A percentile compares a stretch with the other conserved stretches of the same genome.
Evolutionary conservation across 495 filamentous ascomycete species (phyloP).

Genomic region (Penicillium samsonianum): DNA sequence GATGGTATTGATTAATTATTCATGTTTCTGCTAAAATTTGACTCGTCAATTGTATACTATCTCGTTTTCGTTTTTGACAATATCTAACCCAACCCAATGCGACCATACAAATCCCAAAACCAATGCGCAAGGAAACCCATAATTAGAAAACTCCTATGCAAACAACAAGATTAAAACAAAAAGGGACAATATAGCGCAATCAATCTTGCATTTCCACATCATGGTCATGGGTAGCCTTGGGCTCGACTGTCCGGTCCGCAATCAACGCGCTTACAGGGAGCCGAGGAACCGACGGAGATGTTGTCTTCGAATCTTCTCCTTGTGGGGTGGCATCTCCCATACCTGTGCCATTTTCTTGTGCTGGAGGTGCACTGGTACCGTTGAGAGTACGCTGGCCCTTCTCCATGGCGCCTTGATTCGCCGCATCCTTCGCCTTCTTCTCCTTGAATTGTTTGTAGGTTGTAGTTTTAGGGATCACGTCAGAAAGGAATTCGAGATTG

Average conservation of each 20-base stretch:
- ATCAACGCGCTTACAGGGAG: slow-evolving; percentile 43
- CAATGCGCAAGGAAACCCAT: slow-evolving; percentile 16
- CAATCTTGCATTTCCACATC: slow-evolving; percentile 61
- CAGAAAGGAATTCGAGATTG: slow-evolving; percentile 92
- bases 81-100: slow-evolving; percentile 19
- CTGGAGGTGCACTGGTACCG: slow-evolving; percentile 27
- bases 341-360: slow-evolving; percentile 36
- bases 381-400: slow-evolving; percentile 58
- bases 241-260: slow-evolving; percentile 39
- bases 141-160: slow-evolving; percentile 33
- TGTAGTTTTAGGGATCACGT: slow-evolving; percentile 83
- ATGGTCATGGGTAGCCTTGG: slow-evolving; percentile 30
- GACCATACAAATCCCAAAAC: slow-evolving; percentile 14
- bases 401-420: slow-evolving; percentile 46
- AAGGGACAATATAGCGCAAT: slow-evolving; percentile 27
- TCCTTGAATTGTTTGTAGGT: slow-evolving; percentile 79
- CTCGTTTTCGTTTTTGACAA: slow-evolving; percentile 8
- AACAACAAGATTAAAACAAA: slow-evolving; percentile 16
- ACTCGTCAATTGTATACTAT: background rate
- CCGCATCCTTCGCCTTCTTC: slow-evolving; percentile 52
- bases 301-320: slow-evolving; percentile 21
- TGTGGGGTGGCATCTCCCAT: slow-evolving; percentile 14
- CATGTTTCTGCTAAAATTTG: slow-evolving; percentile 7
- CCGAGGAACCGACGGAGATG: slow-evolving; percentile 31
- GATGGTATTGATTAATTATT: slow-evolving; percentile 7